phyloP scores from a whole-genome alignment of 139 green algal genomes.

The Chlamydomonas sp. region DNA sequence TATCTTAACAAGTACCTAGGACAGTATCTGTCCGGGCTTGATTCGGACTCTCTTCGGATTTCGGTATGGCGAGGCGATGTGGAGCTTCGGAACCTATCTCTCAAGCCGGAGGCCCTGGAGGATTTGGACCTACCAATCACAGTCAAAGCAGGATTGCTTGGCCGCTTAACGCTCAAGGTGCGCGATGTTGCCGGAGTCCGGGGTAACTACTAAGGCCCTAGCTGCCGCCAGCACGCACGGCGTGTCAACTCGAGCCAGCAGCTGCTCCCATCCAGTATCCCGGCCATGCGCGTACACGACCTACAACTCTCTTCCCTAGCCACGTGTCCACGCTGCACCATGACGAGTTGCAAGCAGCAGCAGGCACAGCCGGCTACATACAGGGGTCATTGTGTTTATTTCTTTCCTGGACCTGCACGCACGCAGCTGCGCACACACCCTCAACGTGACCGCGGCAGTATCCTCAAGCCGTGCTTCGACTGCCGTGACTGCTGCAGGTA shows the following conservation, averaged over 20 bases:
- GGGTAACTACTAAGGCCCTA: no score
- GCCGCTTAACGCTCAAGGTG: slow-evolving; percentile 90
- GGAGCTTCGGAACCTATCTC: slow-evolving; percentile 88
- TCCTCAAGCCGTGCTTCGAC: not conserved
- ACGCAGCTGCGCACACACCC: no score
- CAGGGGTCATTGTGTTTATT: no score
- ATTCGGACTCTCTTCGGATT: slow-evolving; percentile 83
- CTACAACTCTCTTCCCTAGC: no score
- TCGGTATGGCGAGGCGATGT: slow-evolving; percentile 92
- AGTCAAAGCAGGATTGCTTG: slow-evolving; percentile 91
- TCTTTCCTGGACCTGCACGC: no score
- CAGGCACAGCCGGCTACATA: no score
- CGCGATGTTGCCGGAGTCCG: not conserved
- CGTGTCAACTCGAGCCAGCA: not conserved
- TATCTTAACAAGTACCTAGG: slow-evolving; percentile 91
- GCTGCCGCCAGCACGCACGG: not conserved
- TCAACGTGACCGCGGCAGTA: not conserved
- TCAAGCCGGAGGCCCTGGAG: slow-evolving; percentile 91
- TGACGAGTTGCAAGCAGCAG: no score
- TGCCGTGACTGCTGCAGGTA: slow-evolving; percentile 69
- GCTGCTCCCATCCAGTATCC: no score
- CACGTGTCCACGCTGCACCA: no score
- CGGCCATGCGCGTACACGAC: no score
- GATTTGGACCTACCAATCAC: slow-evolving; percentile 90
- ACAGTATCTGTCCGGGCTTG: slow-evolving; percentile 85